Evolutionary conservation across 176 grass and related monocot genomes (phyloP), one percentile per base, ranked within the genome.

Genomic region (Carex pumila): DNA sequence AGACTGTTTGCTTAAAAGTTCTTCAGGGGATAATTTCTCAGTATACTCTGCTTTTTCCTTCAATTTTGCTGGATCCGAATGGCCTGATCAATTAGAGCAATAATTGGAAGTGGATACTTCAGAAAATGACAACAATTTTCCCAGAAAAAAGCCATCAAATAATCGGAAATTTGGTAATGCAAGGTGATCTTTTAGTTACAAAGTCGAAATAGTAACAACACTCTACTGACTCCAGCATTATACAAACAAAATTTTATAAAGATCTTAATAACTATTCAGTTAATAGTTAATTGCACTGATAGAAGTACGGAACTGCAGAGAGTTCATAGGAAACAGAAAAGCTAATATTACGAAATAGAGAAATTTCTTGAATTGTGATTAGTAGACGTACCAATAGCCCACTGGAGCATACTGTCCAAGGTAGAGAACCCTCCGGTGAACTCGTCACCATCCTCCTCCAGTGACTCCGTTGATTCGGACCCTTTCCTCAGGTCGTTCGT

Each of bases 371-470:
- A 50, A 30, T 67, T 85, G 19, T 30, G 14, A 1, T 2, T 56
- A 67, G 9, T 56, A 72, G 6, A 70, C 68, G 21, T 90, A 98
- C 93, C 96, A 84, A 98, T 95, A 58, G 93, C 93, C 96, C 96
- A 98, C 84, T 95, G 91, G 47, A 98, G 85, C 91, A 98, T 98
- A 86, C 91, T 91, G 77, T 98, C 96, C 60, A 98, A 84, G 80
- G 93, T 93, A 82, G 88, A 90, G 80, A 98, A 98, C 4, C 92
- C 91, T 3, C 93, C 93, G 11, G 78, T 86, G 15, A 95, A 88
- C 83, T 95, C 91, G 9, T 81, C 80, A 25, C 30, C 83, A 29
- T 90, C 89, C 59, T 92, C 91, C 90, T 72, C 92, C 67, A 89
- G 71, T 1, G 81, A 84, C 59, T 83, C 85, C 61, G 4, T 61